A percentile compares a stretch with the other conserved stretches of the same genome.
Evolutionary conservation across 2,329 filamentous ascomycete genomes (phyloP).

Genomic region (Microascus cirrosus): DNA sequence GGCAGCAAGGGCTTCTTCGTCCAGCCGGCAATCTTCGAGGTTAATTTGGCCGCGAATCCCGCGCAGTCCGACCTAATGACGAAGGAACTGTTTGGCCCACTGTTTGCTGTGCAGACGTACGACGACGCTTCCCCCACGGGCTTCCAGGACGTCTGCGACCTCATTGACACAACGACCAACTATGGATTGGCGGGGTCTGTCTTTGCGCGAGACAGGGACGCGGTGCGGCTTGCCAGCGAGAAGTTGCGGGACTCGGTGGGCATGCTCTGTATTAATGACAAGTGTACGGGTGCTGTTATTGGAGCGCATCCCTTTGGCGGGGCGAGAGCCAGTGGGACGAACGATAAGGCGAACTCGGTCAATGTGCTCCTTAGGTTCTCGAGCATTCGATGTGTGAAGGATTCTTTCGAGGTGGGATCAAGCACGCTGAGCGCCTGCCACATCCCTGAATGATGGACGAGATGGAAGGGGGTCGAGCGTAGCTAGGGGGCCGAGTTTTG

Average conservation of each 20-base stretch:
- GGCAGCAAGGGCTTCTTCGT: not conserved
- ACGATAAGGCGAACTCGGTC: not conserved
- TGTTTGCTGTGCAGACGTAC: not conserved
- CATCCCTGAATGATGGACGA: not conserved
- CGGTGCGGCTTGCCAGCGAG: not conserved
- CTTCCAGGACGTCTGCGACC: not conserved
- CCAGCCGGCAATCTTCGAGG: not conserved
- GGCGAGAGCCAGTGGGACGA: slow-evolving; percentile 1
- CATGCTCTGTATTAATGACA: slow-evolving; percentile 1
- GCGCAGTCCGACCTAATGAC: not conserved
- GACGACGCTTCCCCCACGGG: not conserved
- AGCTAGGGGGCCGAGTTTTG: too few relatives aligned
- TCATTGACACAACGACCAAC: not conserved
- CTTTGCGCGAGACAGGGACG: not conserved
- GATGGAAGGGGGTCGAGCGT: not conserved
- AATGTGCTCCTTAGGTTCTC: slow-evolving; percentile 2
- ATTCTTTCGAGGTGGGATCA: not conserved
- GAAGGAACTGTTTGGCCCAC: not conserved
- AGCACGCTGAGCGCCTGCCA: slow-evolving; percentile 1
- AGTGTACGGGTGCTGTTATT: slow-evolving; percentile 4
- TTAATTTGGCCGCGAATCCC: not conserved
- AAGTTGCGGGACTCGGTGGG: slow-evolving; percentile 1
- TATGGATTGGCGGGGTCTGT: not conserved
- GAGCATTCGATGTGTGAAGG: slow-evolving; percentile 3
- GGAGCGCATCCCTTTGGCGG: slow-evolving; percentile 2